phyloP scores from a whole-genome alignment of 2,329 filamentous ascomycete species.

The Thielaviopsis populi region DNA sequence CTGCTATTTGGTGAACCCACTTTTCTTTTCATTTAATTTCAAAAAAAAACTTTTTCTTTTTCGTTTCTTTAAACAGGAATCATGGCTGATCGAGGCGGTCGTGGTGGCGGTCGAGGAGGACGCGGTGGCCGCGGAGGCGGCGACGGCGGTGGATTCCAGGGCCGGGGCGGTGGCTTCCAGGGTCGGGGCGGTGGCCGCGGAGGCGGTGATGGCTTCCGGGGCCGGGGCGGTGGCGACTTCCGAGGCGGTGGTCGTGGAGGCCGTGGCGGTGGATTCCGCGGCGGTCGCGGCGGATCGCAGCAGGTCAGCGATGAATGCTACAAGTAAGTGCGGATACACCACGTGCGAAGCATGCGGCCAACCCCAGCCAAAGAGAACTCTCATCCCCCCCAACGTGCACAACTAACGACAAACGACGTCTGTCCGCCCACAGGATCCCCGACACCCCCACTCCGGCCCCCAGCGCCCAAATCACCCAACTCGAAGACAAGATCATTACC shows the following conservation, averaged over 20 bases:
- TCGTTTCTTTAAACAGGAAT: not conserved
- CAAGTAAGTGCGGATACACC: slow-evolving; percentile 12
- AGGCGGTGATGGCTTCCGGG: slow-evolving; percentile 20
- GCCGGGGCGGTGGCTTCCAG: slow-evolving; percentile 19
- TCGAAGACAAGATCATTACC: slow-evolving; percentile 29
- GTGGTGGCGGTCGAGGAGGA: slow-evolving; percentile 14
- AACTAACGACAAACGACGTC: slow-evolving; percentile 16
- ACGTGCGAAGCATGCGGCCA: not conserved
- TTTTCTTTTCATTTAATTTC: not conserved
- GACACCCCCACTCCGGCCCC: slow-evolving; percentile 18
- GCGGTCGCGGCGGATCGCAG: slow-evolving; percentile 18
- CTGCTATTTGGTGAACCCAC: not conserved
- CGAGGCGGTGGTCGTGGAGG: slow-evolving; percentile 20
- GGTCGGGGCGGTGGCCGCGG: slow-evolving; percentile 18
- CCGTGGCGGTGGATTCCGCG: slow-evolving; percentile 17
- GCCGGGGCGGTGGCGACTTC: slow-evolving; percentile 19
- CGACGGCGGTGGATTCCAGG: slow-evolving; percentile 18
- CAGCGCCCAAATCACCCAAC: slow-evolving; percentile 22
- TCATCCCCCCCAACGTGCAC: not conserved
- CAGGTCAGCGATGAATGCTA: slow-evolving; percentile 20
- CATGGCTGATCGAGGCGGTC: slow-evolving; percentile 14
- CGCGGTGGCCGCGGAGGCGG: too few relatives aligned
- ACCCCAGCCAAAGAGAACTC: too few relatives aligned
- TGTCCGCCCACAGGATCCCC: slow-evolving; percentile 15
- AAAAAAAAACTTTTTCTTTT: not conserved